Conservation (phyloP, 2,329 filamentous ascomycete genomes). For the Nothophaeocryptopus gaeumannii region DNA sequence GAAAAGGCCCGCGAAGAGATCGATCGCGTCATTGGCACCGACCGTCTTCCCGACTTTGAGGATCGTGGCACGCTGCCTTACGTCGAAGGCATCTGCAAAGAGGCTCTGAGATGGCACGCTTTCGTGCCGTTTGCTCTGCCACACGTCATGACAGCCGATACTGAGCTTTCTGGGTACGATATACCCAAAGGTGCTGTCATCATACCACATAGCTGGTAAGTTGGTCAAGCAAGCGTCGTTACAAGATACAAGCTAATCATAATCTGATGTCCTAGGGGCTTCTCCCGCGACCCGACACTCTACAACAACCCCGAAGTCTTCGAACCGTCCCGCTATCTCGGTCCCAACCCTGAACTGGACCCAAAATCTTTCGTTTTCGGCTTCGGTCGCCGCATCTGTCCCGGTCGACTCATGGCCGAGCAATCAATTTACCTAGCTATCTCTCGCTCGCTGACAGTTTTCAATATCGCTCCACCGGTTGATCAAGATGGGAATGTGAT, state of each 20-base stretch:
- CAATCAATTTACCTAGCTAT: conserved; percentile 18
- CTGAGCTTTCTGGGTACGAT: conserved; percentile 39
- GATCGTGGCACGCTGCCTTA: conserved; percentile 36
- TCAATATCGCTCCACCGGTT: conserved; percentile 15
- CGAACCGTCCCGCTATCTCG: conserved; percentile 25
- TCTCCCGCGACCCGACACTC: conserved; percentile 2
- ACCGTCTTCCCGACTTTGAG: conserved; percentile 29
- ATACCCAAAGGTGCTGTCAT: conserved; percentile 43
- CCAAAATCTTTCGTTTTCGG: conserved; percentile 20
- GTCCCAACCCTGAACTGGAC: conserved; percentile 22
- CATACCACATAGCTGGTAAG: conserved; percentile 39
- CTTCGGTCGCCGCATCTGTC: conserved; percentile 23
- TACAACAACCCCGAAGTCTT: conserved; percentile 5
- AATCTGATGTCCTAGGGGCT: no score
- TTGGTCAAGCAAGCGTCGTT: no score
- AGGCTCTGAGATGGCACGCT: conserved; percentile 37
- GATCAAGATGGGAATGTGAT: conserved; percentile 10
- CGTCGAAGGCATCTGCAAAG: conserved; percentile 34
- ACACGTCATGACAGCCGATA: conserved; percentile 44
- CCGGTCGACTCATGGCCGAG: conserved; percentile 19
- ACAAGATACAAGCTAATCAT: no score
- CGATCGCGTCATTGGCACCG: conserved; percentile 31
- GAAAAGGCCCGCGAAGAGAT: conserved; percentile 34
- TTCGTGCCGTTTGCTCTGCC: conserved; percentile 33
- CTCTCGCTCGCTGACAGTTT: conserved; percentile 12